Conservation (phyloP, 768 basidiomycete species). For the Cyathus striatus region DNA sequence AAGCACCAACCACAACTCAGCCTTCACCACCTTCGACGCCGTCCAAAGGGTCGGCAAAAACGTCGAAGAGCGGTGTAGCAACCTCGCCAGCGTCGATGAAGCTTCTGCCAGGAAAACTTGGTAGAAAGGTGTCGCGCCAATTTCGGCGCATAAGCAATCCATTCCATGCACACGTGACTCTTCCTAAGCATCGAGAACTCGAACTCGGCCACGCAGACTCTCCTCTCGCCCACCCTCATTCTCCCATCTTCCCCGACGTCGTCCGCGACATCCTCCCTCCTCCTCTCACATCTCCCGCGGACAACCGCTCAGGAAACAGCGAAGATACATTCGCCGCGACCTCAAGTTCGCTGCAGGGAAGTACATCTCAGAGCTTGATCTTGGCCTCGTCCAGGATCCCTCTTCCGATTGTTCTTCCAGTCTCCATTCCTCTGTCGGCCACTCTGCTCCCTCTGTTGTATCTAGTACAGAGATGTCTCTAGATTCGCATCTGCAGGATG, state of each 20-base stretch:
- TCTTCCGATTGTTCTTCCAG: background rate
- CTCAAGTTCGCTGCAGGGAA: too few relatives aligned
- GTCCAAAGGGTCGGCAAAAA: too few relatives aligned
- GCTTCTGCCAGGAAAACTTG: conserved; percentile 19
- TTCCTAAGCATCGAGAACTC: conserved; percentile 17
- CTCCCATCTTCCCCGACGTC: conserved; percentile 37
- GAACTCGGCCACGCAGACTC: conserved; percentile 9
- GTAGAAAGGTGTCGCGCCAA: conserved; percentile 23
- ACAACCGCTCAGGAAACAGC: conserved; percentile 5
- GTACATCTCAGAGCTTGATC: background rate
- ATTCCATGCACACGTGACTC: conserved; percentile 28
- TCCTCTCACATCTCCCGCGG: conserved; percentile 8
- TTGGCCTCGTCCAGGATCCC: background rate
- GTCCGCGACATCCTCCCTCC: conserved; percentile 13
- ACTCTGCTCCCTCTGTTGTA: background rate
- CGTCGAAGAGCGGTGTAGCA: conserved; percentile 1
- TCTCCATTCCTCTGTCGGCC: background rate
- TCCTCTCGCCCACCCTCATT: conserved; percentile 16
- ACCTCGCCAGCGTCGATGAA: background rate
- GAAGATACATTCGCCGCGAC: conserved; percentile 5
- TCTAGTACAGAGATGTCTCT: background rate
- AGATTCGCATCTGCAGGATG: too few relatives aligned
- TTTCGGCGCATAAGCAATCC: conserved; percentile 25
- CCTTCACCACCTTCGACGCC: conserved; percentile 15
- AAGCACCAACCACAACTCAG: too few relatives aligned